Evolutionary conservation across 805 yeast genomes (phyloP), one percentile per base, ranked within the genome.

Genomic region (Kazachstania bromeliacearum): DNA sequence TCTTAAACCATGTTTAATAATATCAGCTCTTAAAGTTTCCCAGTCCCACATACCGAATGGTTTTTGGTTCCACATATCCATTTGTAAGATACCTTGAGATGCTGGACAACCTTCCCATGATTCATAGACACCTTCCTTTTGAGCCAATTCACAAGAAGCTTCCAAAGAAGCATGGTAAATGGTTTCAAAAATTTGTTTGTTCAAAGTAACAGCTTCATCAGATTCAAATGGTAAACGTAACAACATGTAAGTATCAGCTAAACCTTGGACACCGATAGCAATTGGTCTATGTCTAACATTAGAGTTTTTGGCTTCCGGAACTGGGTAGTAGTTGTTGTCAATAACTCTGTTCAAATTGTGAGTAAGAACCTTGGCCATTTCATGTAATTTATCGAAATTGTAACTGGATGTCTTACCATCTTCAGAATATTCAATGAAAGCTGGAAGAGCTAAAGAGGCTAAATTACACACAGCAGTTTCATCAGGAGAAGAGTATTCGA

Each of bases 401-500:
- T 75, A 85, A 51, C 61, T 59, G 6, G 70, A 53, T 13, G 66
- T 65, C n/a, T 53, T 54, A 18, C 56, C 54, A 36, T 67, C 70
- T 23, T 54, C 67, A 21, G 64, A 63, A 25, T 55, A 53, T 37
- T 67, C 67, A 17, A 85, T 71, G 54, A 74, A 88, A 0, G 80
- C 66, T 7, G 96, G 96, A 38, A 89, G 68, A 1, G 94, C 95
- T 36, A 88, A 60, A 13, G 96, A 87, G 0, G 88, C 96, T 48
- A 88, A 67, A 62, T 89, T 88, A 67, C 96, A 89, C 26, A 89
- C 96, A 2, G 96, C 96, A 30, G 82, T 79, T 65, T 88, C 96
- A 19, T 83, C 83, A 9, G 81, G 75, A 3, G 94, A 76, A 6
- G 95, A 83, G 59, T 82, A 88, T 60, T 88, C 95, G 23, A 88